Evolutionary conservation across 176 grass and related monocot genomes (phyloP), one percentile per base, ranked within the genome.

Genomic region (Eleusine coracana): DNA sequence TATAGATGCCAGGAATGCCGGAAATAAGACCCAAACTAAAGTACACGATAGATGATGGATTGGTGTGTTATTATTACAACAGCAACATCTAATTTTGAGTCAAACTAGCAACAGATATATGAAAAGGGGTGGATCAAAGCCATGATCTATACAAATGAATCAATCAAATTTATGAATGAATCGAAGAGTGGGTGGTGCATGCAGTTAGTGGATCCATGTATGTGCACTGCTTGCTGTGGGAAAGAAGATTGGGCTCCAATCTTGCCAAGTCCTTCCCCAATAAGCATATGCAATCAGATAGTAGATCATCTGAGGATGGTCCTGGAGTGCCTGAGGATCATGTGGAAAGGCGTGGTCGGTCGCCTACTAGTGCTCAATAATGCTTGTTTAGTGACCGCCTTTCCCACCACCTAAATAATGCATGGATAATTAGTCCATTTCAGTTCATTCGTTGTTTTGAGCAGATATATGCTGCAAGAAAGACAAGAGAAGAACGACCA

Each of bases 321-420:
- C 79, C 87, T 89, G 0, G 92, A 91, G 78, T 91, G 84, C 73
- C 82, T 87, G 21, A 91, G 92, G 60, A 91, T 70, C 75, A 86
- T 91, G 78, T 84, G 86, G 63, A 94, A 88, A 2, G 86, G 82
- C 61, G 66, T 76, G 18, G 56, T 51, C 13, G 49, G 10, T 44
- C 12, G 83, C 46, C 36, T 15, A 74, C 0, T 68, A 2, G 4
- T 44, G n/a, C n/a, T 41, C 0, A 25, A 25, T 25, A 85, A 34
- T 12, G 85, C 60, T 18, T 72, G 77, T 73, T 80, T 82, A 4
- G 7, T n/a, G 28, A 25, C 0, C 25, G 76, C 41, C 10, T 10
- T 75, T 27, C 65, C 79, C 52, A 79, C 73, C 25, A 38, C 74
- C 86, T 87, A 38, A 50, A 11, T 14, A 50, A 50, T 14, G 2